Percentiles rank a stretch among this genome's conserved stretches.
Evolutionary conservation across 129 eudicot species (phyloP).

Genomic region (Gnaphalium uliginosum): DNA sequence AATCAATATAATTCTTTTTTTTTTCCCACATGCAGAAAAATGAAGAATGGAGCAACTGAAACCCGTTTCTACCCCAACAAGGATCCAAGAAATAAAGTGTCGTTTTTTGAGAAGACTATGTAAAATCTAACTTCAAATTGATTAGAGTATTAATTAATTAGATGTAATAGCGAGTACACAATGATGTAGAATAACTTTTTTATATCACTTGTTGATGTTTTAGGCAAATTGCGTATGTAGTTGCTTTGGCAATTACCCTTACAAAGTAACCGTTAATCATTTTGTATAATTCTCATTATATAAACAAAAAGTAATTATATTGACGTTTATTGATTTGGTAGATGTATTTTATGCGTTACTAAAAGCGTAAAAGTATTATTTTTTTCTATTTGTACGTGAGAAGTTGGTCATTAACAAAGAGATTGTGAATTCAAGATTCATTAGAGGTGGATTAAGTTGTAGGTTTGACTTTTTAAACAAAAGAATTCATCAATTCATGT

Average conservation of each 20-base stretch:
- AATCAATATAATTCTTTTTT: no score
- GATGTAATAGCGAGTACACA: constrained; percentile 1
- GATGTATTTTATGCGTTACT: no score
- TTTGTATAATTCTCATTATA: no score
- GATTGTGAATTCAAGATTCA: no score
- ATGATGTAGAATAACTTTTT: neutral
- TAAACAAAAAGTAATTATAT: no score
- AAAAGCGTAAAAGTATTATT: no score
- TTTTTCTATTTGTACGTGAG: no score
- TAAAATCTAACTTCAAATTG: neutral
- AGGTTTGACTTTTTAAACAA: no score
- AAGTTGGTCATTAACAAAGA: no score
- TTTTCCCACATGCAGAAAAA: constrained; percentile 28
- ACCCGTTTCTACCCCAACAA: constrained; percentile 10
- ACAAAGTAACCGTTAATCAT: no score
- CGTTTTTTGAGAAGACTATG: neutral
- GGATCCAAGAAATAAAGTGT: neutral
- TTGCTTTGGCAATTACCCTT: neutral
- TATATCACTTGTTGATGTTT: constrained; percentile 1
- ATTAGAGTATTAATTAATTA: neutral
- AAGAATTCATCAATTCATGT: no score
- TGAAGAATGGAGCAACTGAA: constrained; percentile 1
- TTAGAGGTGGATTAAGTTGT: no score
- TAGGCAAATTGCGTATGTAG: neutral
- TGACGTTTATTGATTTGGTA: neutral